Evolutionary conservation across 257 asterid species (phyloP), one percentile per base, ranked within the genome.

Genomic region (Nicotiana paniculata): DNA sequence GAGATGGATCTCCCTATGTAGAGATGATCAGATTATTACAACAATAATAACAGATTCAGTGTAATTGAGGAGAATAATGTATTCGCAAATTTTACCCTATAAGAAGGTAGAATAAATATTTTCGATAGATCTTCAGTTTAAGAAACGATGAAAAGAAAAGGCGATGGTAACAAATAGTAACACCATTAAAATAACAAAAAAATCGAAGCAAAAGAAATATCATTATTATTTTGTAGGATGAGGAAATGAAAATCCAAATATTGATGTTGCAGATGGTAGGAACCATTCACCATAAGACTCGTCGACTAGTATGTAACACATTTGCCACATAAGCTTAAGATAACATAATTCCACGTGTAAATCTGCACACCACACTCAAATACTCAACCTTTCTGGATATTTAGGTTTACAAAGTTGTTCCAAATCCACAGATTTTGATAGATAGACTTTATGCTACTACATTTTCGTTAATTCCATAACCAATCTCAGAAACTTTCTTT

Each of bases 291-390:
- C 79, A 48, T 5, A 53, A 63, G 4, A 21, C 32, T 63, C 6
- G 32, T 63, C 33, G 12, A 18, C 32, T 28, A n/a, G 12, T 62
- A 15, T 3, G 26, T 21, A 58, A 4, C 35, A 26, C 28, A 80
- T 0, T 21, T 43, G 76, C 83, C 77, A 80, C 83, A 13, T 30
- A 46, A 80, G 83, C 64, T 84, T 32, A 5, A 85, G 95, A 91
- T 89, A 90, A 82, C 80, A 70, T 77, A 83, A 21, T 70, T 85
- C 93, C 91, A 92, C 95, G 93, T 91, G 97, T 92, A 91, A 75
- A 84, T 81, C 80, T 78, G 62, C 82, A 67, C 59, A 84, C 95
- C 97, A 88, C 92, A 85, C n/a, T 81, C 62, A 79, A 48, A 61
- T 21, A 37, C 84, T 79, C 72, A 15, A 68, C 33, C 88, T 4